Percentiles rank a stretch among this genome's conserved stretches.
Conservation (phyloP, 805 yeast genomes). For the Yarrowia deformans region DNA sequence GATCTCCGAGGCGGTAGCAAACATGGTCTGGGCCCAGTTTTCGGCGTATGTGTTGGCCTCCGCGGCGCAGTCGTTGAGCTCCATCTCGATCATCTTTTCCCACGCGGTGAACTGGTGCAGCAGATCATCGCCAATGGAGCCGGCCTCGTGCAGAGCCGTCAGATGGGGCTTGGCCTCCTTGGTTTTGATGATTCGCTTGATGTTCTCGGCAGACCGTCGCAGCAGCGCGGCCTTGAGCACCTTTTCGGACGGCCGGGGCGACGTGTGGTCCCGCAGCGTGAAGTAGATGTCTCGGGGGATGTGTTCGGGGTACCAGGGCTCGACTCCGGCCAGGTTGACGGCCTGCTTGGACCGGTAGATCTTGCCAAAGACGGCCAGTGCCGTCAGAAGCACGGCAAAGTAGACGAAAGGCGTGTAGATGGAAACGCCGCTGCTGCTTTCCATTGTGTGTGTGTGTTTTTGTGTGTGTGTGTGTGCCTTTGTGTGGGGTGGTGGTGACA, state of each 20-base stretch:
- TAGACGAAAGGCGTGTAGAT: constrained; percentile 78
- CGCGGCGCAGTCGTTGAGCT: constrained; percentile 73
- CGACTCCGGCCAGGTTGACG: constrained; percentile 61
- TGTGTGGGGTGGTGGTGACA: background rate
- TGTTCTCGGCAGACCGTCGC: constrained; percentile 83
- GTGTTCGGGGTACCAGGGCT: constrained; percentile 75
- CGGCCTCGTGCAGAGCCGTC: constrained; percentile 77
- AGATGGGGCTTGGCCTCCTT: constrained; percentile 79
- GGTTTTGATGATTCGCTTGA: constrained; percentile 81
- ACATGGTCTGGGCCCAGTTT: constrained; percentile 81
- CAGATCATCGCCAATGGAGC: constrained; percentile 89
- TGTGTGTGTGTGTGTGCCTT: constrained; percentile 28
- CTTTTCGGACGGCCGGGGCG: constrained; percentile 74
- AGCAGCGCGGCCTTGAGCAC: constrained; percentile 72
- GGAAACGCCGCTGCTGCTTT: constrained; percentile 55
- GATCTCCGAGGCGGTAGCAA: constrained; percentile 84
- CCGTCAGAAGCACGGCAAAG: constrained; percentile 69
- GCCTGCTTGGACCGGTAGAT: constrained; percentile 64
- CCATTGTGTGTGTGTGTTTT: constrained; percentile 44
- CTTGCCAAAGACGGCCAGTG: constrained; percentile 72
- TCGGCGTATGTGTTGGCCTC: constrained; percentile 77
- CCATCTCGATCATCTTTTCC: constrained; percentile 78
- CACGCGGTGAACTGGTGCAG: constrained; percentile 82
- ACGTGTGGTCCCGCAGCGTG: constrained; percentile 59
- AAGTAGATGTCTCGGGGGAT: constrained; percentile 68